phyloP scores from a whole-genome alignment of 352 stramenopile species.

The Poterioochromonas sp. region DNA sequence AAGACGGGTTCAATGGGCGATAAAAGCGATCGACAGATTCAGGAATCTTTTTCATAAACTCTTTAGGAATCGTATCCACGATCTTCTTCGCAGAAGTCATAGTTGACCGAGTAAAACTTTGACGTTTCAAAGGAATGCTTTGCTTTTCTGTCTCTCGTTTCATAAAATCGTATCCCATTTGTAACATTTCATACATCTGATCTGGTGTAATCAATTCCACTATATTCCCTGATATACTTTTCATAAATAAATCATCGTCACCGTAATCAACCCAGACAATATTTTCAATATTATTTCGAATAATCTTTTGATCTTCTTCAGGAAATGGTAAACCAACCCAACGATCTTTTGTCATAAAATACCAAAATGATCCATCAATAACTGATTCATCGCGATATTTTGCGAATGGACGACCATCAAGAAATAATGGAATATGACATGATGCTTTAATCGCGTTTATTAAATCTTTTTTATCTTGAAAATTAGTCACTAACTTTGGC shows the following conservation, averaged over 20 bases:
- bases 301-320: too few relatives aligned
- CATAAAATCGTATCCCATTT: slow-evolving; percentile 8
- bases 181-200: background rate
- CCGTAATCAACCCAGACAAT: background rate
- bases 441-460: background rate
- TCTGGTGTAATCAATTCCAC: background rate
- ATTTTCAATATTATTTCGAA: too few relatives aligned
- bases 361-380: slow-evolving; percentile 26
- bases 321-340: background rate
- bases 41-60: background rate
- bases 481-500: background rate
- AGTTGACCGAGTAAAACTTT: too few relatives aligned
- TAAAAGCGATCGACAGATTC: too few relatives aligned
- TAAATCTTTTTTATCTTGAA: background rate
- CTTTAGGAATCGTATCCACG: background rate
- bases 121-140: background rate
- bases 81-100: background rate
- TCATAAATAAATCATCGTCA: background rate
- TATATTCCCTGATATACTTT: background rate
- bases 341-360: slow-evolving; percentile 4
- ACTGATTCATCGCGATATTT: background rate
- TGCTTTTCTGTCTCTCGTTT: background rate
- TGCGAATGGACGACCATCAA: background rate
- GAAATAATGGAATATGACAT: slow-evolving; percentile 2
- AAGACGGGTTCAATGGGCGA: too few relatives aligned